phyloP scores from a whole-genome alignment of 2,329 filamentous ascomycete species.

The Cercospora beticola region DNA sequence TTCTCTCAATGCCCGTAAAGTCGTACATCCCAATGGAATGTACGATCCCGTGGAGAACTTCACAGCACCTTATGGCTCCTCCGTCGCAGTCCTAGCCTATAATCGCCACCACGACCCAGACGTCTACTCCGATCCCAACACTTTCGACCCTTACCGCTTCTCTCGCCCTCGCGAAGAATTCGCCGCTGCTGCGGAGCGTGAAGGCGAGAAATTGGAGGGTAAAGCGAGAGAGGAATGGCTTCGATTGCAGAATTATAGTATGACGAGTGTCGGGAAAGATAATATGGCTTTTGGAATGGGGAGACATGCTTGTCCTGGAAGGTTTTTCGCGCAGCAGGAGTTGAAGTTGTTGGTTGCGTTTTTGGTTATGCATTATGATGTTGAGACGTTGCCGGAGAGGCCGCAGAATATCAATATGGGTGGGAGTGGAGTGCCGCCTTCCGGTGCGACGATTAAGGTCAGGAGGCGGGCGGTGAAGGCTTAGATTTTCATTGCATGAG shows the following conservation, averaged over 20 bases:
- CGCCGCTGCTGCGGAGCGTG: conserved; percentile 15
- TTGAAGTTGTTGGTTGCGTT: conserved; percentile 40
- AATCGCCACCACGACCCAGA: conserved; percentile 34
- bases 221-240: conserved; percentile 20
- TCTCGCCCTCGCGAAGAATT: conserved; percentile 28
- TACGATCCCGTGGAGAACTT: conserved; percentile 26
- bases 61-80: conserved; percentile 28
- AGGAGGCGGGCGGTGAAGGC: not conserved
- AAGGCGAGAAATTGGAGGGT: conserved; percentile 7
- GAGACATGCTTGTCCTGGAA: conserved; percentile 39
- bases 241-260: conserved; percentile 27
- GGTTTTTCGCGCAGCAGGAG: conserved; percentile 29
- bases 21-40: conserved; percentile 33
- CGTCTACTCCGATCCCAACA: conserved; percentile 32
- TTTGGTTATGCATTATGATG: conserved; percentile 42
- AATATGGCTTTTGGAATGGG: conserved; percentile 37
- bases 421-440: conserved; percentile 2
- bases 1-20: conserved; percentile 29
- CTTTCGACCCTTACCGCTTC: conserved; percentile 38
- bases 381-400: conserved; percentile 28
- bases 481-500: not conserved
- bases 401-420: conserved; percentile 8
- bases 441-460: not conserved
- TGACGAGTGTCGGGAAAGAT: conserved; percentile 33
- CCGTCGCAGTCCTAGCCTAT: conserved; percentile 26